These are phyloP conservation scores for Licmophora abbreviata DNA, from an alignment of 108 stramenopile genomes.

Conservation along the genomic window DNA sequence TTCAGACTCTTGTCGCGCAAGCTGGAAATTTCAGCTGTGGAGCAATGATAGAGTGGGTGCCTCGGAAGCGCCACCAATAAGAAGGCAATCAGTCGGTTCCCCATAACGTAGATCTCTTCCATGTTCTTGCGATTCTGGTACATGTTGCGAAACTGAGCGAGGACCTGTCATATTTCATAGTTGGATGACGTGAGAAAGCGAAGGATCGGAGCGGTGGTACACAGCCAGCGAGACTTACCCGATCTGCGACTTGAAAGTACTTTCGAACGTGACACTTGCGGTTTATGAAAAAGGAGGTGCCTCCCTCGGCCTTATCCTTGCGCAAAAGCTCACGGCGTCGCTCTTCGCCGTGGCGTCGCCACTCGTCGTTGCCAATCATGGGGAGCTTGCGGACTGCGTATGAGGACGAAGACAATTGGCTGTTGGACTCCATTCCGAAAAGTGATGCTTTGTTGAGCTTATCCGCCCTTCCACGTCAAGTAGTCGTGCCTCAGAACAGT, in stretches of 20 bases:
- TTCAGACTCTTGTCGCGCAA: constrained; percentile 10
- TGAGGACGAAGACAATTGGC: no score
- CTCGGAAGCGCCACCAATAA: constrained; percentile 31
- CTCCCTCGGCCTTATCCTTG: constrained; percentile 31
- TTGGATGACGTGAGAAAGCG: neutral
- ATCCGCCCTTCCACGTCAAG: no score
- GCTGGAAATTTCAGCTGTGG: neutral
- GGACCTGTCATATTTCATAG: constrained; percentile 8
- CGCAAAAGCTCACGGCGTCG: constrained; percentile 23
- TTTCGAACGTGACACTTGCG: constrained; percentile 18
- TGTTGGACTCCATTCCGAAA: no score
- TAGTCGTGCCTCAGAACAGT: no score
- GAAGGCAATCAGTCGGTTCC: constrained; percentile 35
- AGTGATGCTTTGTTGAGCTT: no score
- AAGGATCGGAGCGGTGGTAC: neutral
- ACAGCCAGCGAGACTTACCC: constrained; percentile 21
- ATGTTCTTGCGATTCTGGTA: constrained; percentile 13
- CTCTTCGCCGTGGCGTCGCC: constrained; percentile 34
- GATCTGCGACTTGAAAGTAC: constrained; percentile 36
- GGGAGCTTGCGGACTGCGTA: no score
- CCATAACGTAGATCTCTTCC: constrained; percentile 48
- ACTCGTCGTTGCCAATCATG: constrained; percentile 7
- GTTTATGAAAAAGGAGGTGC: constrained; percentile 31
- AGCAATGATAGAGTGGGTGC: constrained; percentile 25
- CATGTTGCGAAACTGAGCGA: constrained; percentile 29